Base-by-base conservation (phyloP, 352 stramenopile species). In the Phytophthora meadii region DNA sequence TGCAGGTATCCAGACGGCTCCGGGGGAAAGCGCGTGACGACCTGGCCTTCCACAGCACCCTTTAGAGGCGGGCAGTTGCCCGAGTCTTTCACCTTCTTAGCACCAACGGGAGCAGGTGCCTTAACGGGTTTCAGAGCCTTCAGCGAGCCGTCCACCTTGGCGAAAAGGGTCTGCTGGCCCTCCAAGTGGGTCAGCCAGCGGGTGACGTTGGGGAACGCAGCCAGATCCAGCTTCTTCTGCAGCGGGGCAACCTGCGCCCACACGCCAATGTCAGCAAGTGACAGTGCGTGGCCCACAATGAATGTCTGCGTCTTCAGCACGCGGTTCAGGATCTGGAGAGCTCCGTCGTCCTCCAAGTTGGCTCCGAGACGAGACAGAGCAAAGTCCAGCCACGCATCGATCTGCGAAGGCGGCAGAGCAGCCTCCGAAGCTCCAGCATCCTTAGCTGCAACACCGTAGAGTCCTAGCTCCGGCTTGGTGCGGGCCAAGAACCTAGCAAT, bases 1-100 rank as follows among this genome's bases (percentile, higher is more conserved):
- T 99, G 98, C 40, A 99, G 81, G 78, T 99, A 99, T 58, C 98
- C 98, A 71, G 84, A 98, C 5, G 98, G 97, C 83, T 99, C 98
- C 3, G 98, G 98, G 12, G 97, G 98, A 61, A 99, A 99, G 5
- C 98, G 92, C 50, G 98, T 99, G 6, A 99, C 92, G 28, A 99
- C 97, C 61, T 98, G 87, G 47, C 98, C 98, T 4, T 90, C 86
- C 19, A 97, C 86, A 34, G 96, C 97, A 63, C 94, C 97, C 74
- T 99, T 95, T 39, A 99, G 80, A 9, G 93, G 87, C 28, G 86
- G 93, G 72, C 88, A 98, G 72, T 87, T 97, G 24, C 97, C 97
- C 4, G 71, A 85, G 32, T 90, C 91, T 71, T 95, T 94, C 57
- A 71, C 74, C 76, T 93, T 93, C 34, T 73, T 70, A 40, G 60